Evolutionary conservation across 371 early-diverging fungal species (phyloP).

Genomic region (Gilbertella persicaria): DNA sequence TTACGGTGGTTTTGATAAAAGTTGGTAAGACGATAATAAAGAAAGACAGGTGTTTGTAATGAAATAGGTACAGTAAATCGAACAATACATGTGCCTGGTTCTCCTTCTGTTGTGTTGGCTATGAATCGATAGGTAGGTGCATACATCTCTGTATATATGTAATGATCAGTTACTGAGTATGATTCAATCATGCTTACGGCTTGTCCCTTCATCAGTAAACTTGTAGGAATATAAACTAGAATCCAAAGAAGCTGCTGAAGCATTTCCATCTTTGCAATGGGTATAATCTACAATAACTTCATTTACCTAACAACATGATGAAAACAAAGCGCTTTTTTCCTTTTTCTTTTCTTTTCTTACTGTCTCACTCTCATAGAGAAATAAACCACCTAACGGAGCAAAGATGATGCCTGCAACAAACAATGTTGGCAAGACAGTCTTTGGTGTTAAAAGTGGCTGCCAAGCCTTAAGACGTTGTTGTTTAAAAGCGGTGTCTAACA

Average conservation of each 20-base stretch:
- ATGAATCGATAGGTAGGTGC: slow-evolving; percentile 36
- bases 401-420: slow-evolving; percentile 83
- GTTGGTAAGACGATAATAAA: slow-evolving; percentile 88
- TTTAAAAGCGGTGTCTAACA: slow-evolving; percentile 83
- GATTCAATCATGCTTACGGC: slow-evolving; percentile 22
- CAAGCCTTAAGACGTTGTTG: slow-evolving; percentile 92
- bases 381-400: slow-evolving; percentile 81
- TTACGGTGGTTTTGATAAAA: slow-evolving; percentile 95
- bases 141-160: slow-evolving; percentile 24
- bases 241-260: slow-evolving; percentile 5
- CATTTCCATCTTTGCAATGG: slow-evolving; percentile 53
- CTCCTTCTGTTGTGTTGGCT: slow-evolving; percentile 27
- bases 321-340: background rate
- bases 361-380: slow-evolving; percentile 62
- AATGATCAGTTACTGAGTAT: background rate
- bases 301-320: slow-evolving; percentile 46
- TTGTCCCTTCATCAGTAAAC: slow-evolving; percentile 44
- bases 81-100: slow-evolving; percentile 61
- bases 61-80: slow-evolving; percentile 60
- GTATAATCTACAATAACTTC: slow-evolving; percentile 88
- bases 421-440: slow-evolving; percentile 85
- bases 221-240: slow-evolving; percentile 36
- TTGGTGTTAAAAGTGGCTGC: slow-evolving; percentile 92
- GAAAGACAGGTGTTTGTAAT: slow-evolving; percentile 69
- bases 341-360: slow-evolving; percentile 19